phyloP scores from a whole-genome alignment of 768 basidiomycete genomes.

The Russula compacta region DNA sequence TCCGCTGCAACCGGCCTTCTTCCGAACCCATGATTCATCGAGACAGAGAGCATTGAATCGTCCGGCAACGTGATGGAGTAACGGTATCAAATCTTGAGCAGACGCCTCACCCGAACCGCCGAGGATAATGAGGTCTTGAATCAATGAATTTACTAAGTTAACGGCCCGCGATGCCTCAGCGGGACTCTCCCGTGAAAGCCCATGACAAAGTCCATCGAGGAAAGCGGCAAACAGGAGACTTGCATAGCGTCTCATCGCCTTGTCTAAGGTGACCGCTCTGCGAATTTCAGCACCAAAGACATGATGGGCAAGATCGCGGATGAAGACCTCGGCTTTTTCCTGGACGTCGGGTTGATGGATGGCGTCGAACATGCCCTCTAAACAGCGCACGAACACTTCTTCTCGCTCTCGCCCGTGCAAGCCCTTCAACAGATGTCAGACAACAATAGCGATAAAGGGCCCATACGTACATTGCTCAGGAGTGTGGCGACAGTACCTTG shows the following conservation, averaged over 20 bases:
- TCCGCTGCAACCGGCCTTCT: slow-evolving; percentile 83
- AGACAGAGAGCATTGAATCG: slow-evolving; percentile 82
- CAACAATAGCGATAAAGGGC: not conserved
- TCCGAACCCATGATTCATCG: slow-evolving; percentile 83
- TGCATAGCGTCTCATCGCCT: slow-evolving; percentile 42
- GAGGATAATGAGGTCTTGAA: slow-evolving; percentile 58
- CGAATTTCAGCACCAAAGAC: slow-evolving; percentile 71
- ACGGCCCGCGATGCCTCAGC: slow-evolving; percentile 54
- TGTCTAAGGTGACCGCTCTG: slow-evolving; percentile 45
- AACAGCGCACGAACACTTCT: slow-evolving; percentile 53
- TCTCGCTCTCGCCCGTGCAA: slow-evolving; percentile 65
- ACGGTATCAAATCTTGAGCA: slow-evolving; percentile 48
- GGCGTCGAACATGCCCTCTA: slow-evolving; percentile 76
- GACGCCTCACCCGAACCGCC: slow-evolving; percentile 38
- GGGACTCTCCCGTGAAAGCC: slow-evolving; percentile 55
- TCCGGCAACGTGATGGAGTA: slow-evolving; percentile 74
- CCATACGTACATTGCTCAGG: slow-evolving; percentile 55
- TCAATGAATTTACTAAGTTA: slow-evolving; percentile 49
- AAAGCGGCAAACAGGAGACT: slow-evolving; percentile 55
- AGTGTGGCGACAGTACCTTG: slow-evolving; percentile 65
- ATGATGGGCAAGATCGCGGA: slow-evolving; percentile 58
- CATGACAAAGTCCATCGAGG: slow-evolving; percentile 74
- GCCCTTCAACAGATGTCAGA: slow-evolving; percentile 38
- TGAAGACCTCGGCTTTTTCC: slow-evolving; percentile 58
- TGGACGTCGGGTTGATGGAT: slow-evolving; percentile 60